Base-by-base conservation (phyloP, 2,329 filamentous ascomycete genomes). In the Pseudogymnoascus sp. region DNA sequence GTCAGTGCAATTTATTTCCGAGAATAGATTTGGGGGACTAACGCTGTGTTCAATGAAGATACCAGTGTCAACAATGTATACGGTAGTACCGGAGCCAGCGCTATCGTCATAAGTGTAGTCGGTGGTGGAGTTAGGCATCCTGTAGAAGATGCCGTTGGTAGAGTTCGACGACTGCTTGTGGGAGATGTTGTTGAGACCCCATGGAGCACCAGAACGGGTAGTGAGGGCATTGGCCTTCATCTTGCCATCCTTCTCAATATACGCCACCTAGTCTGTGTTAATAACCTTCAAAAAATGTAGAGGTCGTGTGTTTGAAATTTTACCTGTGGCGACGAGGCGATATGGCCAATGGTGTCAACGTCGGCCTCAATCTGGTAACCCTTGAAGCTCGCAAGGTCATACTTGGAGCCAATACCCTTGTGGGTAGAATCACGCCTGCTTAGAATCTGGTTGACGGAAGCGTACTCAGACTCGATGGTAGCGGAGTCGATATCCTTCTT, bases 241-340 rank as follows among this genome's bases (percentile, higher is more conserved):
- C 47, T 72, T 71, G 57, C 78, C 77, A 65, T 84, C 80, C 63
- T 78, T 78, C 74, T 84, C 81, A 30, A 83, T 72, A 64, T 80
- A 82, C 4, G 74, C 76, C 47, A 83, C 79, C 71, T 80, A 75
- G 7, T 50, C 14, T 8, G 12, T 30, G 25, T 50, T 4, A 50
- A 25, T 28, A 14, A 50, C 16, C 2, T 28, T 25, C 22, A 4
- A 6, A 14, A 4, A 14, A 50, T 7, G 12, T 50, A n/a, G 3
- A 7, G 11, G 7, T 50, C 11, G n/a, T 14, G 22, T 8, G 22
- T 22, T 25, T 47, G 20, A 8, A 28, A 8, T 28, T 61, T 62
- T 65, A 70, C 69, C 35, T 70, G 67, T 34, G 69, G 68, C n/a
- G 64, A 65, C 30, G 63, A 60, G 20, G 67, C 68, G 60, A 71